Percentiles rank a stretch among this genome's conserved stretches.
Evolutionary conservation across 495 filamentous ascomycete species (phyloP).

Genomic region (Hypomontagnella monticulosa): DNA sequence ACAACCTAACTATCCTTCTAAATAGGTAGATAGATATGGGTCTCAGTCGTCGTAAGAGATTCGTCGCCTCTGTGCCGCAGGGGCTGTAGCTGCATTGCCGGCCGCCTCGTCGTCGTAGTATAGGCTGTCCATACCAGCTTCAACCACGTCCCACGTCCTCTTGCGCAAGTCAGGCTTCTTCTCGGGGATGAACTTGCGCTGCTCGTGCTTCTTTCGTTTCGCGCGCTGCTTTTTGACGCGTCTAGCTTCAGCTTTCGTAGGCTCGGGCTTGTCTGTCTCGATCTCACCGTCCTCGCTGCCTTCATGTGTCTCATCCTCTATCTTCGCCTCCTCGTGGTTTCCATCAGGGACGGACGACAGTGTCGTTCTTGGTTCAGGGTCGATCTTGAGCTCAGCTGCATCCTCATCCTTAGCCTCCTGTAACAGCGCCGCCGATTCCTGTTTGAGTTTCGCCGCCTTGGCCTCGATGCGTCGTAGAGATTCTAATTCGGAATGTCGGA

Average conservation of each 20-base stretch:
- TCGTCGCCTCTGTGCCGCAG: conserved; percentile 51
- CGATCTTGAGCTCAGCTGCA: not conserved
- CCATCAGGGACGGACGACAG: not conserved
- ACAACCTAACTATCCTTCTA: not conserved
- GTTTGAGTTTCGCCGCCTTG: conserved; percentile 34
- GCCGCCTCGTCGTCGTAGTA: conserved; percentile 59
- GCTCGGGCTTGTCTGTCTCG: conserved; percentile 39
- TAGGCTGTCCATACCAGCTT: conserved; percentile 59
- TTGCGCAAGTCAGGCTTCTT: conserved; percentile 65
- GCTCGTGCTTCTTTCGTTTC: conserved; percentile 48
- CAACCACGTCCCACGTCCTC: conserved; percentile 67
- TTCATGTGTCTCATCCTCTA: conserved; percentile 27
- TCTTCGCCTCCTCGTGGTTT: conserved; percentile 35
- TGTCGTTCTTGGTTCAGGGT: conserved; percentile 18
- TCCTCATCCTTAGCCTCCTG: conserved; percentile 21
- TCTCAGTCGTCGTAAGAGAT: conserved; percentile 62
- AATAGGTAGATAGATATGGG: not conserved
- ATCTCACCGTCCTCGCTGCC: conserved; percentile 48
- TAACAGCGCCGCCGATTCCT: conserved; percentile 19
- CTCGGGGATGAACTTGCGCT: conserved; percentile 53
- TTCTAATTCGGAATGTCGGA: conserved; percentile 89
- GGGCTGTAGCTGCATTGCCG: conserved; percentile 29
- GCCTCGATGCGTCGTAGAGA: conserved; percentile 64
- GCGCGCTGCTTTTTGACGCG: conserved; percentile 38
- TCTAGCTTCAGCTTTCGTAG: conserved; percentile 44